phyloP scores from a whole-genome alignment of 371 early-diverging fungal species.

The Zychaea mexicana region DNA sequence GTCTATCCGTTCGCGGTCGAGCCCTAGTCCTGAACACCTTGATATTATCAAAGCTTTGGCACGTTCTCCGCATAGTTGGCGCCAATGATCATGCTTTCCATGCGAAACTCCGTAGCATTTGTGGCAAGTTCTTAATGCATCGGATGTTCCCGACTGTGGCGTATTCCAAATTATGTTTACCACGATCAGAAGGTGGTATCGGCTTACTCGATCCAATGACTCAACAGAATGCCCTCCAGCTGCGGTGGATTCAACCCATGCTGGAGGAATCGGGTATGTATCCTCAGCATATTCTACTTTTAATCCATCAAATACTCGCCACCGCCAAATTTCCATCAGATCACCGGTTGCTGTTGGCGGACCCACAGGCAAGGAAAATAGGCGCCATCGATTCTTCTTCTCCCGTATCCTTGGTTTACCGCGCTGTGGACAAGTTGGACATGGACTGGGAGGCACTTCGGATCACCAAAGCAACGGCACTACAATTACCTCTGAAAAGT shows the following conservation, averaged over 20 bases:
- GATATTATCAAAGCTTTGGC: constrained; percentile 28
- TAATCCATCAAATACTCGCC: too few species aligned
- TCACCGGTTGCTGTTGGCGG: too few species aligned
- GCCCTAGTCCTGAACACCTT: constrained; percentile 23
- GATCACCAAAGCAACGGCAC: too few species aligned
- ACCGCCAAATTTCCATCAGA: too few species aligned
- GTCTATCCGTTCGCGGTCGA: constrained; percentile 23
- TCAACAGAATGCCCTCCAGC: neutral
- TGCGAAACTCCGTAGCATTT: neutral
- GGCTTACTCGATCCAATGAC: neutral
- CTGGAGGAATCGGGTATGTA: too few species aligned
- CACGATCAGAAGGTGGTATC: constrained; percentile 1
- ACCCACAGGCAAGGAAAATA: too few species aligned
- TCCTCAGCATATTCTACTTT: too few species aligned
- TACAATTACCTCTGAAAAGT: too few species aligned
- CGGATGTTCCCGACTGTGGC: constrained; percentile 6
- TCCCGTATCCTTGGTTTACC: too few species aligned
- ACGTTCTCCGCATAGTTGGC: constrained; percentile 16
- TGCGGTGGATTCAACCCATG: constrained; percentile 3
- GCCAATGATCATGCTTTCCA: neutral
- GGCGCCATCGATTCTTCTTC: too few species aligned
- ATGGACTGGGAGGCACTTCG: too few species aligned
- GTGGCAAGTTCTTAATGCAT: constrained; percentile 6
- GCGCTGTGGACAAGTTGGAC: too few species aligned
- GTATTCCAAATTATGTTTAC: neutral